A percentile compares a stretch with the other conserved stretches of the same genome.
Evolutionary conservation across 2,329 filamentous ascomycete species (phyloP).

Genomic region (Hymenoscyphus occultus): DNA sequence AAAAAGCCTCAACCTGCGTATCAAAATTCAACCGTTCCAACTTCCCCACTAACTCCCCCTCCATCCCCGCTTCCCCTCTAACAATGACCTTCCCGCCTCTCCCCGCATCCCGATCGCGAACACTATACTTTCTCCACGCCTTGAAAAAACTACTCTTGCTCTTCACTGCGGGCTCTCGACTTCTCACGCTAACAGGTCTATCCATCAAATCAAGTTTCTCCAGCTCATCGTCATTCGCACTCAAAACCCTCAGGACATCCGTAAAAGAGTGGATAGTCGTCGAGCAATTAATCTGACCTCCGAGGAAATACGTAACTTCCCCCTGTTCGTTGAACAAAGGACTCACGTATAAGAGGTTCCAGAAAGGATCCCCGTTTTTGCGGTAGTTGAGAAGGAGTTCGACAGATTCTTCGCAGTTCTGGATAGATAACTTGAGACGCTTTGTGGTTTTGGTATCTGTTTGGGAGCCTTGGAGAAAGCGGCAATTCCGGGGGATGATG

Average conservation of each 20-base stretch:
- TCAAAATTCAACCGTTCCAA: conserved; percentile 39
- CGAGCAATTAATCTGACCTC: conserved; percentile 56
- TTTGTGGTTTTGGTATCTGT: conserved; percentile 44
- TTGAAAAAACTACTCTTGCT: conserved; percentile 29
- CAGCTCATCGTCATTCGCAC: conserved; percentile 37
- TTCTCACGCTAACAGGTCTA: conserved; percentile 25
- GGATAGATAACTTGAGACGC: conserved; percentile 44
- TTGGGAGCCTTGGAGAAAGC: conserved; percentile 48
- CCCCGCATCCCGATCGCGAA: not conserved
- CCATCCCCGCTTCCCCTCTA: conserved; percentile 40
- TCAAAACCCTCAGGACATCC: conserved; percentile 51
- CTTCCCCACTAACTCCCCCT: conserved; percentile 39
- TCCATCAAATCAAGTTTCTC: conserved; percentile 25
- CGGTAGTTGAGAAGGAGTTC: conserved; percentile 52
- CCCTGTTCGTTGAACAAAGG: conserved; percentile 50
- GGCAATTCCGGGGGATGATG: conserved; percentile 48
- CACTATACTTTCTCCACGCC: conserved; percentile 29
- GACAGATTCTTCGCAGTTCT: conserved; percentile 43
- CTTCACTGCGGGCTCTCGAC: conserved; percentile 11
- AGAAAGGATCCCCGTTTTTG: conserved; percentile 51
- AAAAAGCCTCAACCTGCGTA: conserved; percentile 42
- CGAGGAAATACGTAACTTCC: conserved; percentile 51
- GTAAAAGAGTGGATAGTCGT: conserved; percentile 49
- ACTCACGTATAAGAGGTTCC: conserved; percentile 54
- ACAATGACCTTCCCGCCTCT: conserved; percentile 15